These are phyloP conservation scores for Fragilaria crotonensis DNA, from an alignment of 108 stramenopile genomes.

Conservation along the genomic window DNA sequence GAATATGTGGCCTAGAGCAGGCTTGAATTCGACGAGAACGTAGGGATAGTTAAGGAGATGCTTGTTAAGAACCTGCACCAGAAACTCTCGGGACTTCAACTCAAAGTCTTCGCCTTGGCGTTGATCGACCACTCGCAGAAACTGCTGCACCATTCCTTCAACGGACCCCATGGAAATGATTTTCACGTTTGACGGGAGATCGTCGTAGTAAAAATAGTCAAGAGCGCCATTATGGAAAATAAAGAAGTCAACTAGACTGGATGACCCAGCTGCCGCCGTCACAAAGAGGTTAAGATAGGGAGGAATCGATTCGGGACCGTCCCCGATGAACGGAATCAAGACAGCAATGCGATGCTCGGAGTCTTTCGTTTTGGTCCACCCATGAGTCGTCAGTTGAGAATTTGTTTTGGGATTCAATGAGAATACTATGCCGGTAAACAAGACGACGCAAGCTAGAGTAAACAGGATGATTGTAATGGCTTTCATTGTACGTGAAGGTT, in stretches of 20 bases:
- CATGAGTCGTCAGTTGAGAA: too few species aligned
- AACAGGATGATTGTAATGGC: too few species aligned
- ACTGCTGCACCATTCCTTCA: conserved; percentile 27
- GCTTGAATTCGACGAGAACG: conserved; percentile 92
- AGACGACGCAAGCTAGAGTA: too few species aligned
- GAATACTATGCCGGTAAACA: too few species aligned
- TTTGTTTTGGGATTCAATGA: too few species aligned
- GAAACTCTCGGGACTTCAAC: conserved; percentile 5
- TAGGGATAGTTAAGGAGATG: conserved; percentile 61
- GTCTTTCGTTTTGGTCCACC: too few species aligned
- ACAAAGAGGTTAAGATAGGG: conserved; percentile 79
- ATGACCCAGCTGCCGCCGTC: conserved; percentile 61
- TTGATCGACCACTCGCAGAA: conserved; percentile 43
- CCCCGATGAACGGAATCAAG: conserved; percentile 66
- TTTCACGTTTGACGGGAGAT: conserved; percentile 52
- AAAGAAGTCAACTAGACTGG: conserved; percentile 64
- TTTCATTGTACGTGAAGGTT: too few species aligned
- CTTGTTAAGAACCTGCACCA: conserved; percentile 33
- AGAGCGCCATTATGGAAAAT: conserved; percentile 78
- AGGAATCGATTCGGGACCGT: conserved; percentile 54
- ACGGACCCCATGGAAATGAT: conserved; percentile 50
- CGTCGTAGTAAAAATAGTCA: not conserved
- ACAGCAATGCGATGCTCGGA: conserved; percentile 69
- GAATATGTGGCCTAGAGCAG: conserved; percentile 89
- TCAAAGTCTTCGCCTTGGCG: conserved; percentile 21